Base-by-base conservation (phyloP, 768 basidiomycete species). In the Pluteus cervinus region DNA sequence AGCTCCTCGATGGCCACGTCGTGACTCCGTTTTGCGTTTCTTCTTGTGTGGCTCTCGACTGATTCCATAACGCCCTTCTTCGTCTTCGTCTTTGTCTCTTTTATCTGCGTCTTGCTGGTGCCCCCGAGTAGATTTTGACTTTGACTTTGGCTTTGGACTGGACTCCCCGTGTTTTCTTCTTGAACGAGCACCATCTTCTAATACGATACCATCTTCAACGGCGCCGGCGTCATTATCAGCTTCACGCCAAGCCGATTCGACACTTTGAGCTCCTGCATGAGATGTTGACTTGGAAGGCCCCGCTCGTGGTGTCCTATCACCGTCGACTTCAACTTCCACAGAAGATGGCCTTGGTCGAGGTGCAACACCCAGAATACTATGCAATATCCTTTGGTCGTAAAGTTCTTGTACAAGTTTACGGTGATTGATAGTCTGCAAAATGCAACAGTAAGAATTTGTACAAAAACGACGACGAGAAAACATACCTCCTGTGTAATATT, bases 401-500 rank as follows among this genome's bases (percentile, higher is more conserved):
- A 89, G 63, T 42, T 87, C 82, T 50, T 76, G 69, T 2, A 87
- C 73, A 2, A 85, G 63, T 33, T 63, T 66, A 20, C 88, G 75
- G 47, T 86, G 83, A 40, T 82, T 83, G 36, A 87, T 73, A 1
- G 80, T 86, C 85, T 89, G 49, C 3, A 30, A 43, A 32, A 17
- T 12, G 24, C 17, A 6, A 36, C 36, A 20, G 32, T 40, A 38
- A 31, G 37, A 32, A 36, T 42, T 4, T 20, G 21, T 10, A 36
- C 4, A n/a, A 4, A 7, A 32, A 36, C 2, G 35, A 36, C 40
- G 16, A 20, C 5, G 11, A 28, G 11, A 20, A 12, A 41, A 34
- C 38, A 47, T 43, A 86, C 90, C 73, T 91, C 86, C 54, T 84
- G 79, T 2, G 88, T 85, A 5, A 94, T 73, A 7, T 85, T 82